phyloP scores from a whole-genome alignment of 2,329 filamentous ascomycete genomes.

The Fusarium albosuccineum region DNA sequence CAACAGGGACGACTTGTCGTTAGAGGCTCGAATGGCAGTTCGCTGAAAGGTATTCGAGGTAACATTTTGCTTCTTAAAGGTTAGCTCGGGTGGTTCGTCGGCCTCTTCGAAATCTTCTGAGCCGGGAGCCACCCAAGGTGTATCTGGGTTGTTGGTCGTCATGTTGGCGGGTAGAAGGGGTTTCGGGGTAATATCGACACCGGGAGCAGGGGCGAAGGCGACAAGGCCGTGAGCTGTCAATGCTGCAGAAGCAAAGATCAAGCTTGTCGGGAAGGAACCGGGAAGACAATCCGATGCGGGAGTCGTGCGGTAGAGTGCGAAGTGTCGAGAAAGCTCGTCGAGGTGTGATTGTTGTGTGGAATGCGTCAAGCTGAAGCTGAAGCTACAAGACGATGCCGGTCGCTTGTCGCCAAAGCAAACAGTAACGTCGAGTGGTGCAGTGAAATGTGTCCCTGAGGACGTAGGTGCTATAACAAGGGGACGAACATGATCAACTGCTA shows the following conservation, averaged over 20 bases:
- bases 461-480: conserved; percentile 52
- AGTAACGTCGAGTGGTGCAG: conserved; percentile 30
- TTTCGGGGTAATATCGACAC: conserved; percentile 33
- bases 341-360: conserved; percentile 13
- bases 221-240: conserved; percentile 11
- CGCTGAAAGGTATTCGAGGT: conserved; percentile 59
- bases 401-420: conserved; percentile 15
- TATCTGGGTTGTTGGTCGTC: conserved; percentile 46
- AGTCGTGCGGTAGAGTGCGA: not conserved
- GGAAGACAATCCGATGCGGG: conserved; percentile 9
- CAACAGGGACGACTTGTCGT: conserved; percentile 81
- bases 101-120: conserved; percentile 79
- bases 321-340: not conserved
- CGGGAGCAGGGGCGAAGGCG: conserved; percentile 29
- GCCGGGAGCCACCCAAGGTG: conserved; percentile 52
- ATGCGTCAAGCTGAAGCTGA: conserved; percentile 39
- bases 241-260: conserved; percentile 14
- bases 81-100: conserved; percentile 87
- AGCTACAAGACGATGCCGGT: conserved; percentile 42
- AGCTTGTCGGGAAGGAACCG: conserved; percentile 16
- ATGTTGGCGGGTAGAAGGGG: conserved; percentile 50
- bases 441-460: conserved; percentile 54
- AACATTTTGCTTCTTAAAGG: conserved; percentile 44
- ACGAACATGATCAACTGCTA: conserved; percentile 51
- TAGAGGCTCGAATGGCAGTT: conserved; percentile 61